Evolutionary conservation across 805 yeast species (phyloP), one percentile per base, ranked within the genome.

Genomic region (Komagataella phaffii): DNA sequence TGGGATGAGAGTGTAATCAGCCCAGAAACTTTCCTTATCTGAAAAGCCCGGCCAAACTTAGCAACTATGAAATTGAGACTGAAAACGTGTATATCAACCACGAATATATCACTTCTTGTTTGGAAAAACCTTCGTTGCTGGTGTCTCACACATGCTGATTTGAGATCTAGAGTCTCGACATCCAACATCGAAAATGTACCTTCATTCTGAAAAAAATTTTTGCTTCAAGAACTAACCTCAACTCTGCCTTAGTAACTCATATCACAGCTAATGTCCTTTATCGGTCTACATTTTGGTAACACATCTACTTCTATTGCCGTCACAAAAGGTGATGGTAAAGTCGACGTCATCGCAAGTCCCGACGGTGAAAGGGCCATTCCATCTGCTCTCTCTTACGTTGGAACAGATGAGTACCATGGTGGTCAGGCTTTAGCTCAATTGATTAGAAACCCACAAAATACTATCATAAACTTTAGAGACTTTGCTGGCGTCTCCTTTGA

Each of bases 341-440:
- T 88, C 57, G 97, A 93, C 65, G 96, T 93, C 58, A 91, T 93
- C 67, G 99, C 99, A 59, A 91, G 93, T 80, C 96, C 95, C 59
- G 99, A 93, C 65, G 99, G 99, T 69, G 98, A 93, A 72, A 88
- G 98, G 74, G 79, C 91, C 54, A 93, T 93, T 65, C 96, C 98
- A 55, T 85, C 98, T 24, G 85, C 86, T 54, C 76, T 93, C 55
- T 81, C 97, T 17, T 93, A 90, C 67, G 89, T 89, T 53, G 96
- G 95, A 55, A 84, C 77, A 52, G 98, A 93, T 66, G 98, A 93
- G 73, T 93, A 88, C 72, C 97, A 93, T 65, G 99, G 99, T 55
- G 85, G 88, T 54, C 98, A 93, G 74, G 99, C 98, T 53, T 72
- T 83, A 60, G 90, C 89, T 53, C 97, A 93, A 73, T 72, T 91